These are phyloP conservation scores for Entomortierella parvispora DNA, from an alignment of 192 early-diverging fungal species.

Conservation along the genomic window DNA sequence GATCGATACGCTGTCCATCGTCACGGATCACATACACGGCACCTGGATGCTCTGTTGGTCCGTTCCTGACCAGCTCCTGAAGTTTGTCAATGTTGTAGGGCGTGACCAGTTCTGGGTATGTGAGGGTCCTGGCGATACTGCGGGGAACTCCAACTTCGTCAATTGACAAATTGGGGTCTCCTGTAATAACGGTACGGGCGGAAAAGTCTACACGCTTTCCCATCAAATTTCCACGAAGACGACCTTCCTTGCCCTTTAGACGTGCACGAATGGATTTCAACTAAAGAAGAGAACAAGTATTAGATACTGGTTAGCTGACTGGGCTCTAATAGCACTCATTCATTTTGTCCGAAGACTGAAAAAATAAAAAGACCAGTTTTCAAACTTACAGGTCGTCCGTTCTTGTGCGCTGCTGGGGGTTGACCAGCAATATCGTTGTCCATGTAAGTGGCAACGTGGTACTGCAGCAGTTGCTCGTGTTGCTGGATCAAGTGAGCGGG, in stretches of 20 bases:
- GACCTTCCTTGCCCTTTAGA: slow-evolving; percentile 99
- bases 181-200: slow-evolving; percentile 98
- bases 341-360: no score
- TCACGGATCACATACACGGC: slow-evolving; percentile 97
- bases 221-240: slow-evolving; percentile 99
- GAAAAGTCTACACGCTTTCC: slow-evolving; percentile 99
- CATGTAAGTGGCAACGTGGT: slow-evolving; percentile 97
- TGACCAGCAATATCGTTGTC: slow-evolving; percentile 95
- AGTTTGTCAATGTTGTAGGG: slow-evolving; percentile 94
- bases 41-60: slow-evolving; percentile 93
- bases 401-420: slow-evolving; percentile 91
- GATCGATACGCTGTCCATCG: slow-evolving; percentile 92
- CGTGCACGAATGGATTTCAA: slow-evolving; percentile 95
- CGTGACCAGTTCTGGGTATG: slow-evolving; percentile 97
- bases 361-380: background rate
- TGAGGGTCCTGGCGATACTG: slow-evolving; percentile 96
- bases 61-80: slow-evolving; percentile 89
- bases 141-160: slow-evolving; percentile 99
- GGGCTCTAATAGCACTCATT: no score
- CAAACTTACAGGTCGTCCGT: slow-evolving; percentile 83
- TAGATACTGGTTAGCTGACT: no score
- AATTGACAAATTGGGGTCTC: slow-evolving; percentile 96
- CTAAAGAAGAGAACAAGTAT: slow-evolving; percentile 39
- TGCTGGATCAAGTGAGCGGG: slow-evolving; percentile 90
- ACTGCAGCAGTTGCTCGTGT: slow-evolving; percentile 88